Conservation (phyloP, 116 monocot species). For the Posidonia oceanica region DNA sequence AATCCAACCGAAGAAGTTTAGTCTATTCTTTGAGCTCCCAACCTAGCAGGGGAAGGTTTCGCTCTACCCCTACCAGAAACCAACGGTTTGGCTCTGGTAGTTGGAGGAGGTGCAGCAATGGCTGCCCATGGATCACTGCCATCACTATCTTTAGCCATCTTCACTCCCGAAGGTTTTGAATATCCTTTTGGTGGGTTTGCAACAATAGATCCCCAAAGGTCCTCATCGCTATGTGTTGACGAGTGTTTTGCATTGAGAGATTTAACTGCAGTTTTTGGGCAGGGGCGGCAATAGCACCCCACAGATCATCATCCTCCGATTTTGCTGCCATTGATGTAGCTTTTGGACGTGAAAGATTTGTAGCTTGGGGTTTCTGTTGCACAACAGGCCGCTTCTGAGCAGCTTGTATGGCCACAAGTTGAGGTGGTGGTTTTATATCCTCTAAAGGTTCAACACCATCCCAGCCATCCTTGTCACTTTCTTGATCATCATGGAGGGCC, state of each 20-base stretch:
- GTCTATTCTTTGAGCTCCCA: conserved; percentile 86
- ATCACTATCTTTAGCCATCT: conserved; percentile 16
- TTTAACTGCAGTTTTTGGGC: conserved; percentile 17
- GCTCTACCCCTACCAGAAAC: conserved; percentile 64
- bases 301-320: conserved; percentile 57
- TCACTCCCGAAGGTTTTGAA: conserved; percentile 26
- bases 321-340: conserved; percentile 11
- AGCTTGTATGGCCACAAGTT: conserved; percentile 61
- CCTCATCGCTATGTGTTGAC: conserved; percentile 34
- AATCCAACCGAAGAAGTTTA: conserved; percentile 41
- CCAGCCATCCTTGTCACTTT: conserved; percentile 87
- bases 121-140: conserved; percentile 86
- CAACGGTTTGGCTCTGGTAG: conserved; percentile 81
- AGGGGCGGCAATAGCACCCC: conserved; percentile 54
- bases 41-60: conserved; percentile 38
- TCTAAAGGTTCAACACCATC: conserved; percentile 87
- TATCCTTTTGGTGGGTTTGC: conserved; percentile 49
- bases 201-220: conserved; percentile 89
- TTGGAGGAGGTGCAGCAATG: conserved; percentile 84
- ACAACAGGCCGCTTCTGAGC: conserved; percentile 73
- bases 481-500: conserved; percentile 39
- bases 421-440: conserved; percentile 47
- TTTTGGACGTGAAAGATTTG: conserved; percentile 23
- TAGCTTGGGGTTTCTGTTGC: conserved; percentile 40
- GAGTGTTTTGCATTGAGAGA: conserved; percentile 17